These are phyloP conservation scores for Oryza officinalis DNA, from an alignment of 176 grass and related monocot species.

Conservation along the genomic window DNA sequence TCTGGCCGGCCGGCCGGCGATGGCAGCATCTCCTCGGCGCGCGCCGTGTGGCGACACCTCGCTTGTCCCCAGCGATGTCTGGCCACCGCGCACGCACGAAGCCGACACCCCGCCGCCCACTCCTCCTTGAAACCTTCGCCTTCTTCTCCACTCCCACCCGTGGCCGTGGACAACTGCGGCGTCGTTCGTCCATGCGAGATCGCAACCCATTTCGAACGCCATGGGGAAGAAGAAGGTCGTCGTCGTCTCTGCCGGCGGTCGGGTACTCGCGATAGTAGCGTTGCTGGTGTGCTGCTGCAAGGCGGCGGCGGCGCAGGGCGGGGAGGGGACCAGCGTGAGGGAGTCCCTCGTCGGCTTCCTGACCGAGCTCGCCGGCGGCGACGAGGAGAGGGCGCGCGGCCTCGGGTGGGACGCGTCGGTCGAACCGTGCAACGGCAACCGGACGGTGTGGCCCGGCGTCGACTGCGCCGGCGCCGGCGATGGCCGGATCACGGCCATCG, in stretches of 20 bases:
- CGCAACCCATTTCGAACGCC: too few species aligned
- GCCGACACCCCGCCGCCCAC: not conserved
- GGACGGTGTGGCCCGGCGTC: not conserved
- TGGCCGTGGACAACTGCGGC: too few species aligned
- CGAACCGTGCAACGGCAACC: constrained; percentile 27
- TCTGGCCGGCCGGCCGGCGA: too few species aligned
- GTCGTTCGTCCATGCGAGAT: too few species aligned
- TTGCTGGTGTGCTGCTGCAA: not conserved
- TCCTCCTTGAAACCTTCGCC: not conserved
- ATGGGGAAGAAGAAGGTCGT: not conserved
- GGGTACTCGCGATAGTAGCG: not conserved
- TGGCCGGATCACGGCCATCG: not conserved
- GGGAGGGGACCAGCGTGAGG: not conserved
- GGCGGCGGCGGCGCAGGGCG: not conserved
- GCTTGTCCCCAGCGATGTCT: not conserved
- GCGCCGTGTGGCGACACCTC: too few species aligned
- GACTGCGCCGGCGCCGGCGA: not conserved
- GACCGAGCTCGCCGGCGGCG: constrained; percentile 17
- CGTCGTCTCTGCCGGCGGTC: not conserved
- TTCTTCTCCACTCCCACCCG: not conserved
- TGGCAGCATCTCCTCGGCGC: too few species aligned
- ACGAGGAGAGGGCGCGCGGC: not conserved
- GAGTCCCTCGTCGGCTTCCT: constrained; percentile 43
- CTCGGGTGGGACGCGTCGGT: constrained; percentile 30
- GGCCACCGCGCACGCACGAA: not conserved